Evolutionary conservation across 208 protist genomes (phyloP), one percentile per base, ranked within the genome.

Genomic region (Wallacemonas sp.): DNA sequence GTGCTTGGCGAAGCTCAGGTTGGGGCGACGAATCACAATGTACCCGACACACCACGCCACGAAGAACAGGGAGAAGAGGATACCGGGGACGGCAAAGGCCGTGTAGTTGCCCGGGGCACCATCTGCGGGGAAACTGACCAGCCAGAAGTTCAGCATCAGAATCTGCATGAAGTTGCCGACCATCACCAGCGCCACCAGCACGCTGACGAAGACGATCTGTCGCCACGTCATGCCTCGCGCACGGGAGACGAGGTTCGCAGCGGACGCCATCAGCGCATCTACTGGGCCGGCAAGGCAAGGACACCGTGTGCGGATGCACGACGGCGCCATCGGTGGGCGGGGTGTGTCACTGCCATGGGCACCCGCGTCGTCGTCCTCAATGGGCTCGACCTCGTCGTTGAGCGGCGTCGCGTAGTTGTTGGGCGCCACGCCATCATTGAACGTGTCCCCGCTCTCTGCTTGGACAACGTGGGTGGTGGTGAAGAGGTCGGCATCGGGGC

Each of bases 131-230:
- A 95, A 95, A 17, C 71, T 76, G 34, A 67, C 57, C 32, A 92
- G 76, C 86, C 88, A 95, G 73, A 92, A 92, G 72, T 95, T 95
- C 4, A 95, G 70, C 76, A 88, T 87, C 55, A 95, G 76, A 19
- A 95, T 89, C 63, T 95, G 85, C 78, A 95, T 80, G 1, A 82
- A 67, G 70, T 92, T 92, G 26, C 88, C 88, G 0, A 74, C 65
- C 65, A 80, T 88, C 21, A 95, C 74, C n/a, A 90, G 56, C 27
- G 71, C 16, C 21, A 95, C 75, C 17, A 90, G 71, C 14, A 85
- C 2, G 14, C 65, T 11, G 14, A 87, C 71, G 63, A 78, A 90
- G 34, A 81, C 14, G 21, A 89, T 41, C n/a, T 77, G 75, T 49
- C 66, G 64, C 47, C 55, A 52, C 8, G 75, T 65, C 73, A 76